phyloP scores from a whole-genome alignment of 352 stramenopile genomes.

The Phytophthora tentaculata region DNA sequence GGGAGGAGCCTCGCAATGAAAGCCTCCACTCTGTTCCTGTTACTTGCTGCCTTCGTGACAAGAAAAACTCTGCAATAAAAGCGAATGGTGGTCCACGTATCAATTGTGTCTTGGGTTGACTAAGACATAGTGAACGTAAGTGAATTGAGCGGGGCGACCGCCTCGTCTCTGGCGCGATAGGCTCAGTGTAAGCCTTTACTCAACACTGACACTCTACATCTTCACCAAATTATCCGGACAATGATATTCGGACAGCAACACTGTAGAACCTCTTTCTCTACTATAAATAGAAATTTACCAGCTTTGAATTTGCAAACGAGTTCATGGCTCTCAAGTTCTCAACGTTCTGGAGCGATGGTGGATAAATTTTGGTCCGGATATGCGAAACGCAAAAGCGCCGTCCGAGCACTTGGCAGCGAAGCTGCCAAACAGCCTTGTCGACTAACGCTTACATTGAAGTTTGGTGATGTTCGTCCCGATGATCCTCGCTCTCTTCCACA shows the following conservation, averaged over 20 bases:
- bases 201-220: neutral
- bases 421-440: too few species aligned
- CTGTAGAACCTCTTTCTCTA: neutral
- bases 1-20: constrained; percentile 3
- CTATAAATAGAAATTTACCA: constrained; percentile 7
- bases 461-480: constrained; percentile 6
- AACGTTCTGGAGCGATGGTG: constrained; percentile 26
- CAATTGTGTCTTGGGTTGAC: constrained; percentile 11
- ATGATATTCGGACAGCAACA: neutral
- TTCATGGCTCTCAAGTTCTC: constrained; percentile 11
- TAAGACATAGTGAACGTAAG: constrained; percentile 31
- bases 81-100: constrained; percentile 23
- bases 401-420: neutral
- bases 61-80: constrained; percentile 42
- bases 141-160: constrained; percentile 9
- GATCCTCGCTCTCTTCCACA: constrained; percentile 3
- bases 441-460: neutral
- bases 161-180: constrained; percentile 18
- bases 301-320: constrained; percentile 15
- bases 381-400: constrained; percentile 23
- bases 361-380: constrained; percentile 26
- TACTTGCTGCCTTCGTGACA: constrained; percentile 23
- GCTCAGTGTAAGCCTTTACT: constrained; percentile 29
- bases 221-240: neutral
- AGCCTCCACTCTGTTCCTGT: constrained; percentile 19